phyloP scores from a whole-genome alignment of 1,284 basidiomycete species.

The Cryptococcus sp. region DNA sequence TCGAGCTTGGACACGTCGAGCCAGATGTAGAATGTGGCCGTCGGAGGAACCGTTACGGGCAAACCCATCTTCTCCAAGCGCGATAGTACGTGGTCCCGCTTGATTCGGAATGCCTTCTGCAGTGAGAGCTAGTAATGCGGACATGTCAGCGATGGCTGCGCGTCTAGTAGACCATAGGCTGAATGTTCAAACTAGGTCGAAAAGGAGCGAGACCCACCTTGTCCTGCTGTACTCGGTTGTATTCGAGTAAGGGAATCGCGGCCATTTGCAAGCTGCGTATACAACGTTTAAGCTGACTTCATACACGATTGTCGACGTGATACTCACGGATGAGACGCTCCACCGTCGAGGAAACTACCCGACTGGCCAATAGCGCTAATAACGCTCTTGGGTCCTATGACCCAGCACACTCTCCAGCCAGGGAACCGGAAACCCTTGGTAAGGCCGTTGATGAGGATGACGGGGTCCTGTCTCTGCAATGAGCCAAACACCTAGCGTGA shows the following conservation, averaged over 20 bases:
- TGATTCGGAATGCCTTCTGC: slow-evolving; percentile 84
- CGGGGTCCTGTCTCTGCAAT: slow-evolving; percentile 60
- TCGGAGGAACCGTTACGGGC: slow-evolving; percentile 71
- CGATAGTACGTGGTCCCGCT: slow-evolving; percentile 83
- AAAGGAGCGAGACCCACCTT: slow-evolving; percentile 56
- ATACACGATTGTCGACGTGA: not conserved
- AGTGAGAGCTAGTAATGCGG: slow-evolving; percentile 62
- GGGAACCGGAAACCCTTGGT: slow-evolving; percentile 64
- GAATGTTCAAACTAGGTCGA: not conserved
- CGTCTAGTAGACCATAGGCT: too few species aligned
- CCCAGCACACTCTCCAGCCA: slow-evolving; percentile 94
- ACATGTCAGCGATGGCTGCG: not conserved
- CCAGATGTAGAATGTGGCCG: slow-evolving; percentile 88
- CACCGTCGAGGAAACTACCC: slow-evolving; percentile 84
- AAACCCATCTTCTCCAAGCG: slow-evolving; percentile 77
- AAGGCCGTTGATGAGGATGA: slow-evolving; percentile 85
- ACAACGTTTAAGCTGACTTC: not conserved
- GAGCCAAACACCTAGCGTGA: not conserved
- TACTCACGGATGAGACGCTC: slow-evolving; percentile 79
- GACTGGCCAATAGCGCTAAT: slow-evolving; percentile 83
- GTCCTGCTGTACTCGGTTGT: slow-evolving; percentile 67
- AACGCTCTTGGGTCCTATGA: slow-evolving; percentile 82
- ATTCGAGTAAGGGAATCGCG: slow-evolving; percentile 76
- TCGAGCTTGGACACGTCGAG: slow-evolving; percentile 76
- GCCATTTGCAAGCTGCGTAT: slow-evolving; percentile 72